Percentiles rank a stretch among this genome's conserved stretches.
These are phyloP conservation scores for Blastocystis sp. DNA, from an alignment of 352 stramenopile genomes.

Conservation along the genomic window DNA sequence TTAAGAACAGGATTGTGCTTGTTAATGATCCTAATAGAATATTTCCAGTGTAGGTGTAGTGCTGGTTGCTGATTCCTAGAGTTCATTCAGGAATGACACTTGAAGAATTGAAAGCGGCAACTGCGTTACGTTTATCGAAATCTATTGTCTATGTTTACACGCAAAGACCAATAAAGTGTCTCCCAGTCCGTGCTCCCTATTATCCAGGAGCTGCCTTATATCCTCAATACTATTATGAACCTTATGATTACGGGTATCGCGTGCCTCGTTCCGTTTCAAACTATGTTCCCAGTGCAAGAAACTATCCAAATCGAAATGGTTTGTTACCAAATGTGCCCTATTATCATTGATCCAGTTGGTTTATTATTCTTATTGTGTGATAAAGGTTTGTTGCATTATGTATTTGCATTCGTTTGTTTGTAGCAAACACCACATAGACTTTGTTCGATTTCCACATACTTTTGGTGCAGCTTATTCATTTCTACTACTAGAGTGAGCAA, in stretches of 20 bases:
- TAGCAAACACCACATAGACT: conserved; percentile 11
- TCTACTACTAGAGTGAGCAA: neutral
- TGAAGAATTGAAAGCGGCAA: neutral
- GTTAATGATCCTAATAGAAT: neutral
- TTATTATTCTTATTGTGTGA: neutral
- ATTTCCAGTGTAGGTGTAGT: neutral
- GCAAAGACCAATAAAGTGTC: neutral
- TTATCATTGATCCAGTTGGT: neutral
- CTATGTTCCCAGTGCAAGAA: neutral
- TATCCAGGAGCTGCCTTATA: neutral
- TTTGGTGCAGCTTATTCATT: neutral
- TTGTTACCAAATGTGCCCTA: neutral
- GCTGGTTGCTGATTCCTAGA: neutral
- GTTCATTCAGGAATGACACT: neutral
- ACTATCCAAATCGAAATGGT: neutral
- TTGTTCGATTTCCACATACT: neutral
- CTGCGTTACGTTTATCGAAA: neutral
- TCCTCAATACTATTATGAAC: neutral
- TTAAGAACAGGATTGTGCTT: neutral
- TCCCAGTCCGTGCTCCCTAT: neutral
- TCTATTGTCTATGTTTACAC: neutral
- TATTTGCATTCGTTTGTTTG: neutral
- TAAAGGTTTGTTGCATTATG: neutral
- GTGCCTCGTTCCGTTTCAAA: neutral
- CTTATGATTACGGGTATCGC: neutral